Conservation (phyloP, 176 grass and related monocot genomes). For the Themeda triandra region DNA sequence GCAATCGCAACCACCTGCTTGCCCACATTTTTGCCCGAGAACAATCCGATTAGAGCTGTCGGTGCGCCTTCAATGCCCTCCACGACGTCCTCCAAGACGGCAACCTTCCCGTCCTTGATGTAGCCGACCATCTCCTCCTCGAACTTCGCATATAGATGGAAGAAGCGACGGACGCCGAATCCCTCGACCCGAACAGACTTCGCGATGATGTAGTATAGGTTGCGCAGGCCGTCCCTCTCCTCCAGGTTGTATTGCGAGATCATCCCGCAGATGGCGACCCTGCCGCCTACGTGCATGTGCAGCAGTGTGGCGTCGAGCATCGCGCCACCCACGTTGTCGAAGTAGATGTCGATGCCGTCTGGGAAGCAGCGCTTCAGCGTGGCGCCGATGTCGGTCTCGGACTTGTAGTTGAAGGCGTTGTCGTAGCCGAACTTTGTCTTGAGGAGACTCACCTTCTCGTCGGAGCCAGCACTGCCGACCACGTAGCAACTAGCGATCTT, state of each 20-base stretch:
- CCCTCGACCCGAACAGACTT: slow-evolving; percentile 49
- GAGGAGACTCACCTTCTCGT: no score
- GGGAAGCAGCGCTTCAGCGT: no score
- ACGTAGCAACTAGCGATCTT: no score
- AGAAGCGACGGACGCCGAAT: background rate
- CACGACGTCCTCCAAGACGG: slow-evolving; percentile 42
- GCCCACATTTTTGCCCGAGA: slow-evolving; percentile 52
- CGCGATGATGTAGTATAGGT: slow-evolving; percentile 13
- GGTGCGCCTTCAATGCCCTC: slow-evolving; percentile 52
- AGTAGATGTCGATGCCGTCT: no score
- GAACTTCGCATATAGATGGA: slow-evolving; percentile 26
- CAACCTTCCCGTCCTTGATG: slow-evolving; percentile 41
- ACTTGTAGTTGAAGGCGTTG: no score
- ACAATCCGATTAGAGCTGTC: slow-evolving; percentile 42
- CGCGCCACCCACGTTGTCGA: no score
- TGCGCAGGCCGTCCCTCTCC: slow-evolving; percentile 32
- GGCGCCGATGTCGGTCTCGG: no score
- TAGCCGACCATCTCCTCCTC: slow-evolving; percentile 32
- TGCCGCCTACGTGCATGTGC: no score
- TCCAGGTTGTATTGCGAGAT: slow-evolving; percentile 57
- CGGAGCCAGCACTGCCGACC: no score
- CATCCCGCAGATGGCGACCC: slow-evolving; percentile 42
- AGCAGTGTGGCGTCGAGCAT: no score
- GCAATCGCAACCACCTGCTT: slow-evolving; percentile 46
- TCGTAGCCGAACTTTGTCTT: no score